Base-by-base conservation (phyloP, 495 filamentous ascomycete genomes). In the Sporormia fimetaria region DNA sequence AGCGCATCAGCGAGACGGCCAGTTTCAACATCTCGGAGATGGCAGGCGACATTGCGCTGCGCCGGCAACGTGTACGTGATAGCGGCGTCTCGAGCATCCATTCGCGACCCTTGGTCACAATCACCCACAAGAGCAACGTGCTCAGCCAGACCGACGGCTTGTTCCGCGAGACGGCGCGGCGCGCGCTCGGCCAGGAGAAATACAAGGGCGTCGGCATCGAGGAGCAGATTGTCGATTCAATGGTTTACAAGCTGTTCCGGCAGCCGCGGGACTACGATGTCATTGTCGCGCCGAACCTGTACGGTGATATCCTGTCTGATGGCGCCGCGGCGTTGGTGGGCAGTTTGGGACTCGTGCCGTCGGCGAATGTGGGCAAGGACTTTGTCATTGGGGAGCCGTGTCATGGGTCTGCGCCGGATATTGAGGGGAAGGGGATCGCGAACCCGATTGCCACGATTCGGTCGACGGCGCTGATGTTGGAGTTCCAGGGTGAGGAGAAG, bases 191-290 rank as follows among this genome's bases (percentile, higher is more conserved):
- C 17, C 68, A 66, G 22, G 52, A 73, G 4, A 34, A 34, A 17
- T 65, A 55, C 16, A 70, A 66, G 42, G 62, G 57, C 22, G 67
- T 96, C 21, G 64, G 65, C 18, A 74, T 93, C 33, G 92, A 98
- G 60, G 90, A 98, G 70, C 90, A 98, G 70, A 98, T 98, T 51
- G 88, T 98, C 42, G 90, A 98, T 62, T 83, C 76, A 26, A 98
- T 98, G 90, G 85, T 96, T 27, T 98, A 98, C 74, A 96, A 96
- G 71, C 79, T 98, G 30, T 95, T 96, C 78, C 85, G 86, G 11
- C 83, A 94, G 64, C 90, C 90, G 33, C 74, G 75, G 47, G 75
- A 74, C 52, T 98, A 96, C 75, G 90, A 98, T 59, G 92, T 98
- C 40, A 90, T 98, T 52, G 90, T 98, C 25, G 90, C 92, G 21